These are phyloP conservation scores for Claviceps monticola DNA, from an alignment of 2,329 filamentous ascomycete genomes.

Conservation along the genomic window DNA sequence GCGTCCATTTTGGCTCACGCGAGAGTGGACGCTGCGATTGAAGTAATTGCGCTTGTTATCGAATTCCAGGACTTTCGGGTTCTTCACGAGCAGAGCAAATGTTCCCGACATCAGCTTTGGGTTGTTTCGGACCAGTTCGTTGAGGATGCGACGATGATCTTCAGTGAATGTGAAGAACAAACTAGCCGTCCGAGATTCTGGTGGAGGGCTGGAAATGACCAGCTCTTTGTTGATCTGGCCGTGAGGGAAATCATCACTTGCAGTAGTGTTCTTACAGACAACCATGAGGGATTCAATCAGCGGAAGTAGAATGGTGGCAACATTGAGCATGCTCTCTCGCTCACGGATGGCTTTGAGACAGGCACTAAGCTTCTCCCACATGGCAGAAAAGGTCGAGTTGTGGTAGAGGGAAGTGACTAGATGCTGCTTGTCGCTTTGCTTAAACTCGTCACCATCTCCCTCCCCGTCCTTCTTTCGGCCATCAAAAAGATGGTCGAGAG, in stretches of 20 bases:
- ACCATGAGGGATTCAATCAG: constrained; percentile 97
- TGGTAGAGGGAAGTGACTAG: constrained; percentile 81
- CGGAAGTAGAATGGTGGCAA: constrained; percentile 87
- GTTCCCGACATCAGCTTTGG: constrained; percentile 98
- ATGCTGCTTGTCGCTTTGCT: constrained; percentile 58
- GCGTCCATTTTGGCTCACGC: constrained; percentile 53
- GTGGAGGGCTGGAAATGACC: constrained; percentile 56
- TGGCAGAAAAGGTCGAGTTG: constrained; percentile 73
- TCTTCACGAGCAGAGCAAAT: constrained; percentile 90
- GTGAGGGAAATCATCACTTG: constrained; percentile 50
- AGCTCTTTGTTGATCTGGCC: constrained; percentile 48
- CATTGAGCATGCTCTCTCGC: constrained; percentile 90
- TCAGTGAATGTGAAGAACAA: constrained; percentile 97
- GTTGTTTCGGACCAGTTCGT: constrained; percentile 92
- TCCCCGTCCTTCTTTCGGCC: constrained; percentile 51
- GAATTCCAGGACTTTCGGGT: constrained; percentile 96
- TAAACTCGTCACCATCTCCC: constrained; percentile 35
- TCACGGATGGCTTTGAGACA: constrained; percentile 80
- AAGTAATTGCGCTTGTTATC: constrained; percentile 99
- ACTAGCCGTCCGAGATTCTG: constrained; percentile 70
- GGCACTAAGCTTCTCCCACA: constrained; percentile 86
- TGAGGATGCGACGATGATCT: constrained; percentile 92
- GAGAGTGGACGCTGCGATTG: constrained; percentile 73
- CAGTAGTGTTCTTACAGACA: constrained; percentile 92
- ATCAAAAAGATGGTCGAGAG: constrained; percentile 90